These are phyloP conservation scores for Alloteropsis angusta DNA, from an alignment of 202 grass and related monocot genomes.

Conservation along the genomic window DNA sequence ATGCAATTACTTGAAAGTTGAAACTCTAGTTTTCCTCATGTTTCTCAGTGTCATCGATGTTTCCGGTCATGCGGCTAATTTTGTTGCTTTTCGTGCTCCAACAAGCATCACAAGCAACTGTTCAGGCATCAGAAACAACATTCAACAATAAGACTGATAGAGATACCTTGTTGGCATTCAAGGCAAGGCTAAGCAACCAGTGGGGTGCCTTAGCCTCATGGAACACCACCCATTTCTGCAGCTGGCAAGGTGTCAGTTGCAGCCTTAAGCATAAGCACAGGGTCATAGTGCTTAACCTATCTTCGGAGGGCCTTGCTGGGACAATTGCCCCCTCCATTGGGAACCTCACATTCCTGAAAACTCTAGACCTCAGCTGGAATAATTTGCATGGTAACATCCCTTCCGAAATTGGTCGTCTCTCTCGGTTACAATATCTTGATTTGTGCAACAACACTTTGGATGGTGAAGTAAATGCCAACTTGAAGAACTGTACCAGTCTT, in stretches of 20 bases:
- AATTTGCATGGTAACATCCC: constrained; percentile 10
- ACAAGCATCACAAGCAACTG: too few species aligned
- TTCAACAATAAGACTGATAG: background rate
- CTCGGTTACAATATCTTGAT: background rate
- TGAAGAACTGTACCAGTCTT: constrained; percentile 17
- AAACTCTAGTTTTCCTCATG: too few species aligned
- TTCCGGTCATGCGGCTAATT: too few species aligned
- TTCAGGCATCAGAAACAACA: background rate
- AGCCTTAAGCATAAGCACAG: background rate
- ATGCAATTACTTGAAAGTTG: too few species aligned
- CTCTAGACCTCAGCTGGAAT: background rate
- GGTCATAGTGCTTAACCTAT: constrained; percentile 4
- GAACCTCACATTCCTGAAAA: constrained; percentile 14
- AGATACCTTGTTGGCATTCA: constrained; percentile 4
- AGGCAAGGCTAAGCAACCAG: background rate
- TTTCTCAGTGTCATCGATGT: too few species aligned
- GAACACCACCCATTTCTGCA: constrained; percentile 29
- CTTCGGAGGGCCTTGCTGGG: background rate
- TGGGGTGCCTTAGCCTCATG: constrained; percentile 8
- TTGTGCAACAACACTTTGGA: constrained; percentile 17
- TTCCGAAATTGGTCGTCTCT: background rate
- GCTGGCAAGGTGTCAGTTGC: constrained; percentile 23
- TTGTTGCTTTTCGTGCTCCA: too few species aligned
- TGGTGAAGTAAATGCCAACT: background rate
- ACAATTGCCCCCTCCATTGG: constrained; percentile 1